These are phyloP conservation scores for Leptographium wingfieldii DNA, from an alignment of 2,329 filamentous ascomycete genomes.

Conservation along the genomic window DNA sequence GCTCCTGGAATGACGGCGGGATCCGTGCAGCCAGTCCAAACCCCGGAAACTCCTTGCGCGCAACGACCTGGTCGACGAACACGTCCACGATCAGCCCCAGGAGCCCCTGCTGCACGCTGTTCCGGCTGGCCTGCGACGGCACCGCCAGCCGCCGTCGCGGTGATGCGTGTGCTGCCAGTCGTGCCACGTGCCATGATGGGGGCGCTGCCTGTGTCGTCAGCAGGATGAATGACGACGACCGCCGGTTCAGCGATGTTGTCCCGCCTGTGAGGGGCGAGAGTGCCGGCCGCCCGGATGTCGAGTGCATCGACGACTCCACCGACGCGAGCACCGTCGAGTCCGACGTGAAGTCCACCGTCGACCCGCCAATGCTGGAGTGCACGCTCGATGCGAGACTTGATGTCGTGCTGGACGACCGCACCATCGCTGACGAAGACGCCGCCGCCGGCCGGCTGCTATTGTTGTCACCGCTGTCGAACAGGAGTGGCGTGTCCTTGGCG, in stretches of 20 bases:
- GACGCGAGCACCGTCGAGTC: slow-evolving; percentile 23
- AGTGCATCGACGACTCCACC: slow-evolving; percentile 18
- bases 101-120: slow-evolving; percentile 61
- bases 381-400: slow-evolving; percentile 8
- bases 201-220: slow-evolving; percentile 58
- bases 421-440: slow-evolving; percentile 47
- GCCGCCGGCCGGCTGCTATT: slow-evolving; percentile 63
- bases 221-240: slow-evolving; percentile 84
- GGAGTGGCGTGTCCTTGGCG: slow-evolving; percentile 66
- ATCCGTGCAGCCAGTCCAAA: slow-evolving; percentile 78
- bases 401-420: slow-evolving; percentile 52
- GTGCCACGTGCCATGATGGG: slow-evolving; percentile 44
- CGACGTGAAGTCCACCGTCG: neutral
- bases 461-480: slow-evolving; percentile 66
- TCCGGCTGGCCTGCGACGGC: slow-evolving; percentile 26
- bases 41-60: slow-evolving; percentile 80
- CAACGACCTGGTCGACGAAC: slow-evolving; percentile 75
- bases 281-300: no score
- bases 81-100: slow-evolving; percentile 67
- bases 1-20: slow-evolving; percentile 84
- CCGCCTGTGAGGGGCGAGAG: neutral
- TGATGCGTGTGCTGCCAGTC: slow-evolving; percentile 50
- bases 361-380: slow-evolving; percentile 7
- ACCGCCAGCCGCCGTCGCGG: slow-evolving; percentile 37
- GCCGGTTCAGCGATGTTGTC: slow-evolving; percentile 46